phyloP scores from a whole-genome alignment of 371 early-diverging fungal species.

The Cokeromyces recurvatus region DNA sequence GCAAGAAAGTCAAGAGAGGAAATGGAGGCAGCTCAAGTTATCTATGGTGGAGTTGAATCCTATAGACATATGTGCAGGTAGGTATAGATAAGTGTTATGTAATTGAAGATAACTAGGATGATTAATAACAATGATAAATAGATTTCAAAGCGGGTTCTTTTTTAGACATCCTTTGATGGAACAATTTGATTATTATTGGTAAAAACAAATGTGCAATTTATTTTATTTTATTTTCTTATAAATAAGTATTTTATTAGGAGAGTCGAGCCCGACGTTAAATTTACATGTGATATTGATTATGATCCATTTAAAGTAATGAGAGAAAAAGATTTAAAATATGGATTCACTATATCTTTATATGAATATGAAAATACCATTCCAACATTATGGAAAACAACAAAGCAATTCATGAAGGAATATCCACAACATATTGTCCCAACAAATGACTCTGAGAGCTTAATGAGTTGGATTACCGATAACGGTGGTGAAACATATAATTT shows the following conservation, averaged over 20 bases:
- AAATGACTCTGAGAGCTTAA: constrained; percentile 26
- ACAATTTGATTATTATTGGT: constrained; percentile 92
- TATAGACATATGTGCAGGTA: constrained; percentile 96
- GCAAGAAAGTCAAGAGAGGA: constrained; percentile 43
- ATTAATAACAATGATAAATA: too few relatives aligned
- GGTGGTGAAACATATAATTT: constrained; percentile 54
- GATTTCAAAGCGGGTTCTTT: constrained; percentile 68
- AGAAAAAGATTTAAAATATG: constrained; percentile 77
- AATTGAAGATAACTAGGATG: too few relatives aligned
- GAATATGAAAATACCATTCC: constrained; percentile 82
- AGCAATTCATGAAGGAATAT: constrained; percentile 52
- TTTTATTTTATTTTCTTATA: constrained; percentile 50
- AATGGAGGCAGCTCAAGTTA: constrained; percentile 60
- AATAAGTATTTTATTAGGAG: constrained; percentile 67
- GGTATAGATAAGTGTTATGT: too few relatives aligned
- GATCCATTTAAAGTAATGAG: constrained; percentile 90
- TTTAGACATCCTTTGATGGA: constrained; percentile 64
- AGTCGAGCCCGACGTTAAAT: constrained; percentile 91
- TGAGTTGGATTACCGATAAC: constrained; percentile 33
- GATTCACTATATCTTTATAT: constrained; percentile 68
- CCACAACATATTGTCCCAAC: constrained; percentile 37
- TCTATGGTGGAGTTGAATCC: constrained; percentile 81
- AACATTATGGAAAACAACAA: constrained; percentile 69
- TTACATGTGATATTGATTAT: constrained; percentile 84
- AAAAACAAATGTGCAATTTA: constrained; percentile 66